Evolutionary conservation across 345 rosid species (phyloP), one percentile per base, ranked within the genome.

Genomic region (Barbarea vulgaris): DNA sequence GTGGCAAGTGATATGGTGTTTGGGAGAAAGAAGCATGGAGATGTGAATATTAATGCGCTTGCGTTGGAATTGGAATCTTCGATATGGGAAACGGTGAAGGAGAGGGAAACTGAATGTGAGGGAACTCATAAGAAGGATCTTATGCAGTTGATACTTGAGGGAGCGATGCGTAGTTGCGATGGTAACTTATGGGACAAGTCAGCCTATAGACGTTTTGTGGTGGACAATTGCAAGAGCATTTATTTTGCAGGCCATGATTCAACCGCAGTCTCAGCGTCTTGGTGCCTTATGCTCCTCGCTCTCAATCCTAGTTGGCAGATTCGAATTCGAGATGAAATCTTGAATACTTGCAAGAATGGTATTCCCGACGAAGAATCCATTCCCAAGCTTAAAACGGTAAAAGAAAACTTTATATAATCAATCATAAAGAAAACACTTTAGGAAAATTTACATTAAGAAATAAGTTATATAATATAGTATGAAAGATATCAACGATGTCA

Each of bases 281-380:
- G 97, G 96, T 84, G 89, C 72, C 69, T 91, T 72, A 87, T 89
- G 96, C 88, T 91, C 9, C 96, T 91, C 0, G 93, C 93, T 53
- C 76, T 85, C 3, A 81, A 89, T 71, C 96, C 97, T 4, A 81
- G 81, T 14, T 88, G 97, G 97, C 97, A 91, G 73, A 66, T 79
- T 34, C 84, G 75, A 17, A 85, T 88, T 44, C 84, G 90, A 2
- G 73, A 62, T 9, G 93, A 91, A 72, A 83, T 86, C 24, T 65
- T 82, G 42, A 70, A 61, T 41, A 80, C 83, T 30, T 87, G 81
- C 57, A 78, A 72, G n/a, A 76, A 81, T 46, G 76, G 69, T 37
- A 47, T 71, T 4, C 84, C 80, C 0, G 85, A 87, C 74, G 73
- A 87, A 0, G 80, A 87, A 36, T 83, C 93, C 0, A 78, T 88